Evolutionary conservation across 1,284 basidiomycete species (phyloP), one percentile per base, ranked within the genome.

Genomic region (Butyriboletus pseudospeciosus): DNA sequence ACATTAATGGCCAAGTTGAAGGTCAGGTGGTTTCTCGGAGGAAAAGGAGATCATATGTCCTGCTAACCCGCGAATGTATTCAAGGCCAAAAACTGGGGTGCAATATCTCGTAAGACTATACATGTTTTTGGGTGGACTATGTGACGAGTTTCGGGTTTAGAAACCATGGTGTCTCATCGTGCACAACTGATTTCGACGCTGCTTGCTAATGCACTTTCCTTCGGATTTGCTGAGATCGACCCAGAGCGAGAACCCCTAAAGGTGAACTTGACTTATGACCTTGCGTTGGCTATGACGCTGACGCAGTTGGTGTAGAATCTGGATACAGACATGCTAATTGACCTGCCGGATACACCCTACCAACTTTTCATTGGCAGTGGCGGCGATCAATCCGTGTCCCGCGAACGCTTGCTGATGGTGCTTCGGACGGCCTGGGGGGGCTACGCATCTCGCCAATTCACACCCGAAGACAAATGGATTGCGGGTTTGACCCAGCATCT

Each of bases 1-100:
- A 82, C 80, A 0, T 61, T 86, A 39, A 86, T 85, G 82, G 83
- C 83, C 5, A 86, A 85, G 55, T 61, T 85, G 46, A 85, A 85
- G 76, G 83, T 79, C 51, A 46, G 52, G 34, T 28, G 7, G 23
- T 43, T 39, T 13, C 26, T 48, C 4, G 0, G 20, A 36, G 16
- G 16, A 28, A 13, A 7, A 2, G 10, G 37, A 20, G 13, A 25
- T 34, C 10, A 10, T 28, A 53, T 47, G 4, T 32, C 17, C 42
- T 34, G 20, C 35, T 47, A 47, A 49, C 40, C 25, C 3, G 7
- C 25, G 23, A 20, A 41, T 13, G 3, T 43, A 0, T 40, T 35
- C 8, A 43, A 83, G 82, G 77, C 77, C 0, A 84, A 84, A 45
- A 82, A 84, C 53, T 84, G 83, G 82, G 80, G 81, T 14, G 74